Evolutionary conservation across 106 monocot genomes (phyloP).

Genomic region (Platanthera guangdongensis): DNA sequence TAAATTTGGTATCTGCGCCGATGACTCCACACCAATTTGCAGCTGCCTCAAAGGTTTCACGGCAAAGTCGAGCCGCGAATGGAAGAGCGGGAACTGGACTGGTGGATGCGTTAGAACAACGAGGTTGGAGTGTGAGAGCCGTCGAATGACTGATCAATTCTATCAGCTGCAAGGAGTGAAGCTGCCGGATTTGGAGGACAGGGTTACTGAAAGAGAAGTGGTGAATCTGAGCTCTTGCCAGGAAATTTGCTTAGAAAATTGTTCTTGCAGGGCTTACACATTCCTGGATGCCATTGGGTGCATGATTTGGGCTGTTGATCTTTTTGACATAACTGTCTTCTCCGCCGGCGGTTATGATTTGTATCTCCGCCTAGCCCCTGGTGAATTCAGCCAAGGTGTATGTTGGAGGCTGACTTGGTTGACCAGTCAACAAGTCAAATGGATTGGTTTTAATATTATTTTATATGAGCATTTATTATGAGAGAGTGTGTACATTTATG

Average conservation of each 20-base stretch:
- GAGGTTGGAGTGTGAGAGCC: constrained; percentile 13
- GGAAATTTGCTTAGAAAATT: constrained; percentile 12
- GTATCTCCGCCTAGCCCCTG: constrained; percentile 21
- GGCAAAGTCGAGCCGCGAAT: constrained; percentile 8
- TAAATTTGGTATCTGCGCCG: constrained; percentile 4
- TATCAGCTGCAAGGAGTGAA: constrained; percentile 16
- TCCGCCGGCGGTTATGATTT: constrained; percentile 14
- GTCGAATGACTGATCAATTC: constrained; percentile 7
- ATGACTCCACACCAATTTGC: constrained; percentile 1
- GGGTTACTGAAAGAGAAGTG: neutral
- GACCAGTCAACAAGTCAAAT: no score
- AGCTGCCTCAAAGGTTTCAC: constrained; percentile 18
- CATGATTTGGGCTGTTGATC: constrained; percentile 20
- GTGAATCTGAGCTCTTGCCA: constrained; percentile 1
- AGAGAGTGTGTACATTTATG: no score
- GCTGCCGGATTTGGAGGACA: constrained; percentile 23
- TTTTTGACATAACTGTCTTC: constrained; percentile 16
- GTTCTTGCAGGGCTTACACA: constrained; percentile 23
- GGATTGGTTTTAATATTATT: no score
- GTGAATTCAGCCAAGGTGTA: constrained; percentile 12
- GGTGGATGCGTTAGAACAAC: constrained; percentile 24
- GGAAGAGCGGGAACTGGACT: constrained; percentile 18
- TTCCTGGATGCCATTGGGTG: constrained; percentile 19
- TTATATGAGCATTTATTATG: no score
- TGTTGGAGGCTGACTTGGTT: no score